Evolutionary conservation across 148 eudicot species (phyloP).

Genomic region (Mesembryanthemum crystallinum): DNA sequence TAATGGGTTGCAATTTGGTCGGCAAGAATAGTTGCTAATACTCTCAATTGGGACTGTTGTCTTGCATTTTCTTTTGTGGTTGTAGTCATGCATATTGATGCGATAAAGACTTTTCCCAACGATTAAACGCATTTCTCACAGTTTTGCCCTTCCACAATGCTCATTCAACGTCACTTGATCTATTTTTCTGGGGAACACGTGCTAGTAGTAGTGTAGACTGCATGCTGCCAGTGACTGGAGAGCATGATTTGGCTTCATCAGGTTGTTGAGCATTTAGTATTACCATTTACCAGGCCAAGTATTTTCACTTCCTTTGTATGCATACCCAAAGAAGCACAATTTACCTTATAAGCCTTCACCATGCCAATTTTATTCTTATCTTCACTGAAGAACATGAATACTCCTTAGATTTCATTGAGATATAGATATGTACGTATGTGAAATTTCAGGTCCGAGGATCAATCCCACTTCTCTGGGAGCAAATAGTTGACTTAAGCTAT

Average conservation of each 20-base stretch:
- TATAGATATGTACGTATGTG: neutral
- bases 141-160: neutral
- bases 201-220: neutral
- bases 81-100: too few relatives aligned
- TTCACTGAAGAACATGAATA: neutral
- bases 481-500: conserved; percentile 96
- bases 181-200: neutral
- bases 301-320: neutral
- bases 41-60: neutral
- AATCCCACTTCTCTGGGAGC: conserved; percentile 97
- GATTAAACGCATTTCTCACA: too few relatives aligned
- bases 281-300: neutral
- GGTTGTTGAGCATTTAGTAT: conserved; percentile 3
- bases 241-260: neutral
- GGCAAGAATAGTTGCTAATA: neutral
- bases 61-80: neutral
- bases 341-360: neutral
- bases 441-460: conserved; percentile 87
- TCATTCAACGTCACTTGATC: neutral
- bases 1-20: too few relatives aligned
- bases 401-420: neutral
- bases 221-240: neutral
- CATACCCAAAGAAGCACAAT: neutral
- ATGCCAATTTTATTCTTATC: neutral
- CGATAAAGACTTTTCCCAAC: too few relatives aligned